Percentiles rank a stretch among this genome's conserved stretches.
Conservation (phyloP, 2,329 filamentous ascomycete genomes). For the Trichoderma hamatum region DNA sequence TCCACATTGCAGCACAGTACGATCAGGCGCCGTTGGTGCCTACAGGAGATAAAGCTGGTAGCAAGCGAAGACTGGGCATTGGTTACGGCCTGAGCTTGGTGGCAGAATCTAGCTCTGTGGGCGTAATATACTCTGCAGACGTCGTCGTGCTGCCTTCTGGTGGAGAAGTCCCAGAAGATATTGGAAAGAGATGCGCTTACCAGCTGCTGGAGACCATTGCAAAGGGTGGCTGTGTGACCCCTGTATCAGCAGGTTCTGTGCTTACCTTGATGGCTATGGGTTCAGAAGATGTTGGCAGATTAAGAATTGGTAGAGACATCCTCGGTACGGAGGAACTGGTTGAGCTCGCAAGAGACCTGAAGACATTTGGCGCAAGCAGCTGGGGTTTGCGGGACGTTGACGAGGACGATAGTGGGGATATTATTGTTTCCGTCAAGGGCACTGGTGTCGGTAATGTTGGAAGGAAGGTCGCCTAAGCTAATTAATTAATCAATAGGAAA, state of each 20-base stretch:
- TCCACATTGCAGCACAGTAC: slow-evolving; percentile 84
- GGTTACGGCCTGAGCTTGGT: slow-evolving; percentile 91
- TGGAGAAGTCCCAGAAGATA: slow-evolving; percentile 84
- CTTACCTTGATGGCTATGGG: slow-evolving; percentile 97
- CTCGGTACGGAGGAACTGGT: slow-evolving; percentile 80
- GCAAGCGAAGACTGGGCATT: slow-evolving; percentile 72
- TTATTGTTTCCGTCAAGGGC: slow-evolving; percentile 90
- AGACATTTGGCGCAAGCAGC: slow-evolving; percentile 83
- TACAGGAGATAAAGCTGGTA: slow-evolving; percentile 56
- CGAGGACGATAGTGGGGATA: slow-evolving; percentile 67
- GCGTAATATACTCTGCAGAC: slow-evolving; percentile 87
- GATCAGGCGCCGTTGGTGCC: slow-evolving; percentile 64
- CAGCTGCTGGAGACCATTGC: slow-evolving; percentile 84
- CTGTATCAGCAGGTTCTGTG: slow-evolving; percentile 71
- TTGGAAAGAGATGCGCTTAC: slow-evolving; percentile 84
- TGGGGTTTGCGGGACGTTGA: slow-evolving; percentile 84
- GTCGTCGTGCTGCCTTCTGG: slow-evolving; percentile 74
- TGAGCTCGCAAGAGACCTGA: slow-evolving; percentile 79
- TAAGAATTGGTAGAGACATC: slow-evolving; percentile 80
- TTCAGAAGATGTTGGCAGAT: slow-evolving; percentile 87
- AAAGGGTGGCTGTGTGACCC: slow-evolving; percentile 79
- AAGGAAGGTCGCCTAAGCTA: slow-evolving; percentile 72
- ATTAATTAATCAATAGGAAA: slow-evolving; percentile 4
- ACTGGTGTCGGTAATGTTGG: slow-evolving; percentile 93
- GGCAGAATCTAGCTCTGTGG: slow-evolving; percentile 81